Conservation (phyloP, 805 yeast genomes). For the Priceomyces melissophilus region DNA sequence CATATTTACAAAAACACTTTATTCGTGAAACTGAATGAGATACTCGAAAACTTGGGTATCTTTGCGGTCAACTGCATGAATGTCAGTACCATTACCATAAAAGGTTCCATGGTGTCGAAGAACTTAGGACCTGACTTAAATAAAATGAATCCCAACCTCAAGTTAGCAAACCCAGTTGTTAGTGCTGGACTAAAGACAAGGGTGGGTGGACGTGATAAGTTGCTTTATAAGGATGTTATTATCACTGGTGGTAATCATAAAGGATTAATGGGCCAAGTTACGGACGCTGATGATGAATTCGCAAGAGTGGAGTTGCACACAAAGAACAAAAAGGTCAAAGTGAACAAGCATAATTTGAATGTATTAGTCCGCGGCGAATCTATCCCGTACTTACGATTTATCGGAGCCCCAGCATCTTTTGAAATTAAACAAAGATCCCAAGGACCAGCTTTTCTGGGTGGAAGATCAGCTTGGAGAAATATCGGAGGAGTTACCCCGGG, state of each 20-base stretch:
- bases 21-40: slow-evolving; percentile 76
- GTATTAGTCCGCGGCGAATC: slow-evolving; percentile 68
- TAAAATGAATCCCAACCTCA: slow-evolving; percentile 80
- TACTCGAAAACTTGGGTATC: slow-evolving; percentile 84
- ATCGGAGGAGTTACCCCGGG: slow-evolving; percentile 21
- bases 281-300: slow-evolving; percentile 86
- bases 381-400: slow-evolving; percentile 74
- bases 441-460: slow-evolving; percentile 39
- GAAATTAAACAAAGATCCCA: slow-evolving; percentile 10
- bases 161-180: slow-evolving; percentile 53
- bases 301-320: slow-evolving; percentile 95
- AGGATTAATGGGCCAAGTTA: slow-evolving; percentile 89
- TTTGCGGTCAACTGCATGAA: slow-evolving; percentile 75
- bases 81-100: slow-evolving; percentile 81
- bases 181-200: slow-evolving; percentile 45
- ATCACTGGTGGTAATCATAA: slow-evolving; percentile 91
- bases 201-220: slow-evolving; percentile 73
- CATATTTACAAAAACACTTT: slow-evolving; percentile 80
- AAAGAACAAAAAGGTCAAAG: slow-evolving; percentile 81
- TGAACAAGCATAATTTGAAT: slow-evolving; percentile 73
- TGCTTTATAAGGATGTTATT: slow-evolving; percentile 79
- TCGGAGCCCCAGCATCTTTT: slow-evolving; percentile 42
- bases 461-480: slow-evolving; percentile 52
- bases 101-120: slow-evolving; percentile 63
- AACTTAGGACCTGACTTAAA: slow-evolving; percentile 63